Evolutionary conservation across 1,284 basidiomycete genomes (phyloP).

Genomic region (Chalciporus sp.): DNA sequence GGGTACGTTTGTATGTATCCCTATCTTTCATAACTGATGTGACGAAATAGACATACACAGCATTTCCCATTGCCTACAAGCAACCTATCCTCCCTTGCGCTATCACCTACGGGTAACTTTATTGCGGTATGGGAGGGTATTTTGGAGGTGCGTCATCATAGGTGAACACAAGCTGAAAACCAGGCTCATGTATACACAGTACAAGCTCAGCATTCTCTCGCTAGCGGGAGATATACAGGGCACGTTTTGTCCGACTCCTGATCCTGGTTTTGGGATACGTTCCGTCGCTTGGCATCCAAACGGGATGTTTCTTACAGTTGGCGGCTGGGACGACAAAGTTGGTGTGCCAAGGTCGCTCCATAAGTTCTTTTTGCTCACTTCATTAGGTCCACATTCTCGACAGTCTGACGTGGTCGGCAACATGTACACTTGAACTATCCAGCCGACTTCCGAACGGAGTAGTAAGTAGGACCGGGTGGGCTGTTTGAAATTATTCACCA

Average conservation of each 20-base stretch:
- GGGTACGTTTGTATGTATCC: conserved; percentile 52
- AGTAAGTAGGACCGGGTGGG: conserved; percentile 44
- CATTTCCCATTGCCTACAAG: conserved; percentile 82
- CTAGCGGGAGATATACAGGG: conserved; percentile 72
- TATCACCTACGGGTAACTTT: conserved; percentile 82
- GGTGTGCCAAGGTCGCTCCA: conserved; percentile 13
- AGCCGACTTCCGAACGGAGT: conserved; percentile 54
- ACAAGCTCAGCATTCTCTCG: conserved; percentile 77
- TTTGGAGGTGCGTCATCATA: conserved; percentile 59
- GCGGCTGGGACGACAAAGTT: conserved; percentile 86
- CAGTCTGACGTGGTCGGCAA: conserved; percentile 76
- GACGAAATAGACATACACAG: conserved; percentile 41
- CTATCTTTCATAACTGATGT: conserved; percentile 17
- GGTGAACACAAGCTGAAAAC: background rate
- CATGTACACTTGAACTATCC: conserved; percentile 63
- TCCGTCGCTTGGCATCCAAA: conserved; percentile 80
- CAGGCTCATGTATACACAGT: conserved; percentile 49
- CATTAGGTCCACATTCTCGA: conserved; percentile 76
- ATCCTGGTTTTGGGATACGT: conserved; percentile 81
- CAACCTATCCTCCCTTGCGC: conserved; percentile 71
- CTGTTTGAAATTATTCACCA: background rate
- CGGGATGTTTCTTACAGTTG: conserved; percentile 75
- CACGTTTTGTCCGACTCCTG: conserved; percentile 68
- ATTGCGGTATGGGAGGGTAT: conserved; percentile 84
- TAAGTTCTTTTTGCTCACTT: conserved; percentile 1